phyloP scores from a whole-genome alignment of 345 rosid species.

The Trapa incisa region DNA sequence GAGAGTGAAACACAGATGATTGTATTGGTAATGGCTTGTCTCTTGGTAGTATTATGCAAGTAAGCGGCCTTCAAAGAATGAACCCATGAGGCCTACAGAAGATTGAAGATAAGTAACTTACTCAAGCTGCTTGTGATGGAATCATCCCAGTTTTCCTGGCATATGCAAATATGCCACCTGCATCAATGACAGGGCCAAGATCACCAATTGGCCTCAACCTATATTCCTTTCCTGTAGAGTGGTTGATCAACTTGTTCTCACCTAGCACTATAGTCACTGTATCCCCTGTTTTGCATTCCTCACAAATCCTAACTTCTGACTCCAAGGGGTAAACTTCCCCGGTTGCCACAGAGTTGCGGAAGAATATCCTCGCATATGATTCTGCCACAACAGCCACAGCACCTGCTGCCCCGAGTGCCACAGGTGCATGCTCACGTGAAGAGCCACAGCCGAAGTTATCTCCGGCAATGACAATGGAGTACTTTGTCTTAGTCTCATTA shows the following conservation, averaged over 20 bases:
- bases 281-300: conserved; percentile 82
- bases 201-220: conserved; percentile 66
- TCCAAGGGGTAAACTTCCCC: conserved; percentile 65
- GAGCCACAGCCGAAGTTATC: conserved; percentile 96
- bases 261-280: conserved; percentile 54
- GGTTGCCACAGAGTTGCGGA: conserved; percentile 77
- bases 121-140: conserved; percentile 23
- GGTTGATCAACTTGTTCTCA: conserved; percentile 57
- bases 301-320: conserved; percentile 64
- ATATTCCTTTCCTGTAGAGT: conserved; percentile 71
- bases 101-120: conserved; percentile 1
- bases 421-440: conserved; percentile 93
- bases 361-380: conserved; percentile 79
- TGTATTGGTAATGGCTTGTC: not conserved
- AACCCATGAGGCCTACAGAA: not conserved
- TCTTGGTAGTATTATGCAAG: not conserved
- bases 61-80: not conserved
- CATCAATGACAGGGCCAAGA: conserved; percentile 13
- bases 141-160: conserved; percentile 82
- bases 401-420: conserved; percentile 86
- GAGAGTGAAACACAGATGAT: too few species aligned
- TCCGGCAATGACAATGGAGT: conserved; percentile 60
- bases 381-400: conserved; percentile 69
- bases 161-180: conserved; percentile 50
- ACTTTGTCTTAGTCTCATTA: conserved; percentile 43